Percentiles rank a stretch among this genome's conserved stretches.
Evolutionary conservation across 179 eudicot genomes (phyloP).

Genomic region (Corrigiola litoralis): DNA sequence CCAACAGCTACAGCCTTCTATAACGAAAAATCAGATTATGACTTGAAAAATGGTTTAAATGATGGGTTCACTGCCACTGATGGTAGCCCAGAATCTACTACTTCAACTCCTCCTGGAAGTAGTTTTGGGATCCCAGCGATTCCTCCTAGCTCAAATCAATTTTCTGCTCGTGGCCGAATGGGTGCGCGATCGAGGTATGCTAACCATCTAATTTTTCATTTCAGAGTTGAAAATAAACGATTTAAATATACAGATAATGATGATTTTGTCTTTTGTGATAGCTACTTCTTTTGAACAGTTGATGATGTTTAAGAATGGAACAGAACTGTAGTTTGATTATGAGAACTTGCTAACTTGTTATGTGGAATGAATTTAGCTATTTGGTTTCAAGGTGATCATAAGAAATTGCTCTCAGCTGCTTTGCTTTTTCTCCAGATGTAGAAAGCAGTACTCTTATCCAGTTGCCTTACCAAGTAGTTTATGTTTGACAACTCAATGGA

Average conservation of each 20-base stretch:
- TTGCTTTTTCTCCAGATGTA: too few relatives aligned
- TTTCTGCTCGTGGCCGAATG: slow-evolving; percentile 80
- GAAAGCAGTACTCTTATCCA: too few relatives aligned
- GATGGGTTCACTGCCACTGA: slow-evolving; percentile 30
- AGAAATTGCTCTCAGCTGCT: too few relatives aligned
- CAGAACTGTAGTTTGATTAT: too few relatives aligned
- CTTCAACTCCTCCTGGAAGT: slow-evolving; percentile 41
- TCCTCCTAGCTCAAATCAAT: slow-evolving; percentile 74
- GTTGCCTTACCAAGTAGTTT: background rate
- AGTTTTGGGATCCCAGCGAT: slow-evolving; percentile 63
- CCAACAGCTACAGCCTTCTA: slow-evolving; percentile 60
- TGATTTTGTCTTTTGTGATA: too few relatives aligned
- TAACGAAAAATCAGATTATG: slow-evolving; percentile 51
- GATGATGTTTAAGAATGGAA: too few relatives aligned
- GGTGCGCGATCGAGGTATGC: slow-evolving; percentile 82
- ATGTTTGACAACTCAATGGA: background rate
- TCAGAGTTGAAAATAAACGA: too few relatives aligned
- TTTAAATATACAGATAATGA: too few relatives aligned
- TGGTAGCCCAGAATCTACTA: slow-evolving; percentile 41
- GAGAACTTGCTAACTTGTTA: too few relatives aligned
- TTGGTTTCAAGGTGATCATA: too few relatives aligned
- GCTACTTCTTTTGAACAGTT: too few relatives aligned
- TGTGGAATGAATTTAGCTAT: too few relatives aligned
- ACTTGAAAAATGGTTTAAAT: slow-evolving; percentile 41
- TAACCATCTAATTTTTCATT: background rate